Base-by-base conservation (phyloP, 352 stramenopile genomes). In the Elongisporangium undulatum region DNA sequence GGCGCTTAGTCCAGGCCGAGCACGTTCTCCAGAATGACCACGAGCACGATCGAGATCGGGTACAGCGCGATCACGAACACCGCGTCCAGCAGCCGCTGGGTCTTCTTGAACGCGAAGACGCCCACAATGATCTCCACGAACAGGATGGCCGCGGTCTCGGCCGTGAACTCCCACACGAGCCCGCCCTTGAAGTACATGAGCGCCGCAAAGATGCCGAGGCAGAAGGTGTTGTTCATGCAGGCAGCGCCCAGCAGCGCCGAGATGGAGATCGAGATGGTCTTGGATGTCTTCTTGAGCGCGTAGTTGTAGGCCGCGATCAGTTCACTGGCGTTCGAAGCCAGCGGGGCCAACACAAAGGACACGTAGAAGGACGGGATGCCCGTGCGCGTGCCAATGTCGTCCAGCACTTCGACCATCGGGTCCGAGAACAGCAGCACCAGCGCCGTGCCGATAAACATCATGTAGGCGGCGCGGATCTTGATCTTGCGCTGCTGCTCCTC, bases 211-310 rank as follows among this genome's bases (percentile, higher is more conserved):
- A 99, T 96, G 20, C 85, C 93, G 20, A 99, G 79, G 68, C 89
- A 97, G 67, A 98, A 98, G 21, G 96, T 98, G 75, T 98, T 98
- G 79, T 98, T 99, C 93, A 98, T 98, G 63, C 87, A 95, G 13
- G 92, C 94, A 13, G 95, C 95, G 49, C 96, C 96, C 48, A 96
- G 77, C 41, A 97, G 74, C 20, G 84, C 73, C 29, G 90, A 90
- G 49, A 98, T 80, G 10, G 89, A 92, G 59, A 98, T 95, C 22
- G 90, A 95, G 49, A 98, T 97, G 22, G 86, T 97, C 75, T 97
- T 98, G 54, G 74, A 79, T 38, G 92, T 98, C 74, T 98, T 98
- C 77, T 98, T 98, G 20, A 82, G 67, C 24, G 94, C 92, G 69
- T 98, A 99, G 60, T 94, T 97, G 74, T 97, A 96, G 49, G 85